phyloP scores from a whole-genome alignment of 345 rosid genomes.

The Ricinus communis region DNA sequence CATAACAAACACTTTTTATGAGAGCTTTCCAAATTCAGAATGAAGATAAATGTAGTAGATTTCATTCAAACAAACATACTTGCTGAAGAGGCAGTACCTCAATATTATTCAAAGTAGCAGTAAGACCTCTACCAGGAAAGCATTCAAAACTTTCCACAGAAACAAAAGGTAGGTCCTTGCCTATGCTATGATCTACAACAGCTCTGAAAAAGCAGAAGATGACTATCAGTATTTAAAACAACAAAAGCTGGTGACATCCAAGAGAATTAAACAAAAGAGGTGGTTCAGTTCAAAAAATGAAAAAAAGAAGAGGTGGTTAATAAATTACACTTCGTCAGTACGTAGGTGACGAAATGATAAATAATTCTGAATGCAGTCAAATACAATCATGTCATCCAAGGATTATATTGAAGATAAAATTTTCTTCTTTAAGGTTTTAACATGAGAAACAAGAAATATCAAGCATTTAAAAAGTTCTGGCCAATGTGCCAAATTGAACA shows the following conservation, averaged over 20 bases:
- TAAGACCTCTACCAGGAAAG: conserved; percentile 94
- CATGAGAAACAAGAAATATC: background rate
- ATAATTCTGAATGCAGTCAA: background rate
- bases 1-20: background rate
- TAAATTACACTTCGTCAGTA: background rate
- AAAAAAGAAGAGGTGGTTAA: background rate
- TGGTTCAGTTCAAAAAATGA: background rate
- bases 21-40: conserved; percentile 2
- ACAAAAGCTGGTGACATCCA: conserved; percentile 14
- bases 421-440: background rate
- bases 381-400: background rate
- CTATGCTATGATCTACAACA: conserved; percentile 88
- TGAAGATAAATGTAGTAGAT: background rate
- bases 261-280: background rate
- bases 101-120: conserved; percentile 68
- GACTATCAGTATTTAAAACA: conserved; percentile 10
- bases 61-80: background rate
- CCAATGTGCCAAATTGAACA: too few relatives aligned
- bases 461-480: too few relatives aligned
- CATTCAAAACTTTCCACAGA: conserved; percentile 81
- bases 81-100: conserved; percentile 45
- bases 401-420: background rate
- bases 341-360: background rate
- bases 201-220: conserved; percentile 58
- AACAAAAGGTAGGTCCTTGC: conserved; percentile 88